Evolutionary conservation across 805 yeast species (phyloP).

Genomic region (Pichia scutulata): DNA sequence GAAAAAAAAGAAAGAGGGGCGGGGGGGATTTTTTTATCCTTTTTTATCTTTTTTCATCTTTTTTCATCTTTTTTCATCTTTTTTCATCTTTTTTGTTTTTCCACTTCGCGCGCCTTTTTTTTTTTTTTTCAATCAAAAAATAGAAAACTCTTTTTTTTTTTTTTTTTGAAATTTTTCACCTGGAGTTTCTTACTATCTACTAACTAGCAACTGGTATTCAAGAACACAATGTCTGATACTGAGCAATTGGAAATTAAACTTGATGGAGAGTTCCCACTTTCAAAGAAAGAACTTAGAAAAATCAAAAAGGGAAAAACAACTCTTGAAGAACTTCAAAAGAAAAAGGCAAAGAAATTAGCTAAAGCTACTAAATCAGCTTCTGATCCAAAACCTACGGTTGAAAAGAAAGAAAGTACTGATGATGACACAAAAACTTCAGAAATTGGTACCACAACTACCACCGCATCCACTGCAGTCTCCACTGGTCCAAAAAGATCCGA

Average conservation of each 20-base stretch:
- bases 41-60: too few species aligned
- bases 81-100: background rate
- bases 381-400: constrained; percentile 18
- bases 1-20: too few species aligned
- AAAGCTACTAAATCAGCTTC: constrained; percentile 18
- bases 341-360: constrained; percentile 26
- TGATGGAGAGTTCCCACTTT: constrained; percentile 67
- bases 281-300: constrained; percentile 84
- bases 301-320: constrained; percentile 70
- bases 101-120: background rate
- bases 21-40: too few species aligned
- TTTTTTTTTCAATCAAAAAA: too few species aligned
- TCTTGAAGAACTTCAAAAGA: constrained; percentile 42
- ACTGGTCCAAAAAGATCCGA: constrained; percentile 33
- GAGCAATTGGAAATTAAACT: constrained; percentile 61
- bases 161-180: background rate
- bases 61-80: too few species aligned
- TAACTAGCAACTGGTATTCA: too few species aligned
- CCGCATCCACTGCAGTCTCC: constrained; percentile 3
- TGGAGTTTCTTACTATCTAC: background rate
- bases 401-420: constrained; percentile 17
- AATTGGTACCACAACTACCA: too few species aligned
- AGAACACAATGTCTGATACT: background rate
- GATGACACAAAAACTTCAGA: constrained; percentile 22
- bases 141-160: background rate